Percentiles rank a stretch among this genome's conserved stretches.
These are phyloP conservation scores for Irpex sp. DNA, from an alignment of 1,284 basidiomycete genomes.

Conservation along the genomic window DNA sequence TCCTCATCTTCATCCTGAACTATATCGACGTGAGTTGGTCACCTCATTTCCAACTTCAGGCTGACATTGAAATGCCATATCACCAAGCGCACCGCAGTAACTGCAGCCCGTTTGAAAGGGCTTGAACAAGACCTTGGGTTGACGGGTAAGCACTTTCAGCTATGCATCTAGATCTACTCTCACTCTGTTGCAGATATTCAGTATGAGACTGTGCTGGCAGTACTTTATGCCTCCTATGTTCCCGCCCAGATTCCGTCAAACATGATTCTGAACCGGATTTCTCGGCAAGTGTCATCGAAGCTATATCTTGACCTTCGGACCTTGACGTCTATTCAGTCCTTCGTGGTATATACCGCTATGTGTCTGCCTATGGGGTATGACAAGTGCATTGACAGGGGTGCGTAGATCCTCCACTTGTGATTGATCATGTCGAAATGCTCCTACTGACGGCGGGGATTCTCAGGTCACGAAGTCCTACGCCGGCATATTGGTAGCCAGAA, in stretches of 20 bases:
- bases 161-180: background rate
- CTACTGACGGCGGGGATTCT: background rate
- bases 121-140: constrained; percentile 54
- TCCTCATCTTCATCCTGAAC: constrained; percentile 65
- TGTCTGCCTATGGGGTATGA: constrained; percentile 61
- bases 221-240: constrained; percentile 58
- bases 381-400: constrained; percentile 59
- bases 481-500: constrained; percentile 54
- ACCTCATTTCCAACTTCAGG: background rate
- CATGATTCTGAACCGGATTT: constrained; percentile 33
- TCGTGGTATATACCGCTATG: constrained; percentile 60
- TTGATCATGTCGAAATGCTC: background rate
- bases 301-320: background rate
- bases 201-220: constrained; percentile 55
- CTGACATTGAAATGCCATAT: background rate
- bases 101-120: constrained; percentile 58
- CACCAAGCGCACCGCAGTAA: constrained; percentile 56
- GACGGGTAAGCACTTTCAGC: constrained; percentile 31
- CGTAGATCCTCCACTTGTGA: constrained; percentile 1
- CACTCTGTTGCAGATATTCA: constrained; percentile 47
- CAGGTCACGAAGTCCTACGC: constrained; percentile 53
- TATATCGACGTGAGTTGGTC: constrained; percentile 56
- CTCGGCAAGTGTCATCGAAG: background rate
- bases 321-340: constrained; percentile 37
- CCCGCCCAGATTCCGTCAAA: constrained; percentile 66